Percentiles rank a stretch among this genome's conserved stretches.
Conservation (phyloP, 192 early-diverging fungal genomes). For the Rhizoclosmatium sp. region DNA sequence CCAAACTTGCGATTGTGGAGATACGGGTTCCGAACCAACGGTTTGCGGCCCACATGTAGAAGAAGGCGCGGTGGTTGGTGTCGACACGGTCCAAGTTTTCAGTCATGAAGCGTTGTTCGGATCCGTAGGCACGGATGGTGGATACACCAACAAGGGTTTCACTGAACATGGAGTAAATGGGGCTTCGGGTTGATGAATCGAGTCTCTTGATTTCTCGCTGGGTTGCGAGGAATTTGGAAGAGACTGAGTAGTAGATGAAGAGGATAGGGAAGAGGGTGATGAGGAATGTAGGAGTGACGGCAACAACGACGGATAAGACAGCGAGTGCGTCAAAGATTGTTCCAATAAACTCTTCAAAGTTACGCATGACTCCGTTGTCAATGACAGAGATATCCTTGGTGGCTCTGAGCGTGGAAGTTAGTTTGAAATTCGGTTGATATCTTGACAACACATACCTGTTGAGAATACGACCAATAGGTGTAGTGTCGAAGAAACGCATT, state of each 20-base stretch:
- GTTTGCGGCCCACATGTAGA: constrained; percentile 87
- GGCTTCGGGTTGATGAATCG: constrained; percentile 77
- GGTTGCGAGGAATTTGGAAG: constrained; percentile 75
- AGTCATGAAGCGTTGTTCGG: constrained; percentile 46
- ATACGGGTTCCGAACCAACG: constrained; percentile 69
- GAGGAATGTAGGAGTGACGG: constrained; percentile 77
- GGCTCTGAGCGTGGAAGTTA: constrained; percentile 55
- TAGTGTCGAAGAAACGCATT: constrained; percentile 58
- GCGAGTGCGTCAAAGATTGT: constrained; percentile 36
- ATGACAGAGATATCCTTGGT: constrained; percentile 89
- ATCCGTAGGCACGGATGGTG: constrained; percentile 56
- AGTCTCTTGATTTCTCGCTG: constrained; percentile 91
- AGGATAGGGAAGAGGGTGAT: constrained; percentile 66
- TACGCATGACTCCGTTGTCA: constrained; percentile 55
- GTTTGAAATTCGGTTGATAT: constrained; percentile 70
- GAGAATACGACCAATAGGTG: constrained; percentile 43
- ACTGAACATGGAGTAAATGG: constrained; percentile 82
- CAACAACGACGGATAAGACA: constrained; percentile 36
- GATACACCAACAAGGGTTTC: constrained; percentile 68
- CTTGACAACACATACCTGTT: background rate
- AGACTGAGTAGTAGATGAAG: constrained; percentile 68
- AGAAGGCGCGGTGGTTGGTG: constrained; percentile 84
- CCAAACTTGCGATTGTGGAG: constrained; percentile 75
- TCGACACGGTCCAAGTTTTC: constrained; percentile 54
- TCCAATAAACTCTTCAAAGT: constrained; percentile 28